Base-by-base conservation (phyloP, 73 alveolate species). In the Paraurostyla sp. region DNA sequence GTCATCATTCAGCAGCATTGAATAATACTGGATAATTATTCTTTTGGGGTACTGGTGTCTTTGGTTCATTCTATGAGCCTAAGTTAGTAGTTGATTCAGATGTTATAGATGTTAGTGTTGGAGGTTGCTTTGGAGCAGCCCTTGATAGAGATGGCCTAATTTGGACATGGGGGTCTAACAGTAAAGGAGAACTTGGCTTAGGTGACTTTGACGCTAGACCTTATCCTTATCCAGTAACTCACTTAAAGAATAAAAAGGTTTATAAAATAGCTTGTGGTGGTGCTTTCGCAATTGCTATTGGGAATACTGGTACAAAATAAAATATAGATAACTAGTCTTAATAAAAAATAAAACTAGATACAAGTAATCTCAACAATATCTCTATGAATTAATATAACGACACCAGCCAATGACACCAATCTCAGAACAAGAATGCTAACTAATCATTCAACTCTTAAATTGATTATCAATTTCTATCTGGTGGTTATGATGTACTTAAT, bases 111-210 rank as follows among this genome's bases (percentile, higher is more conserved):
- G 78, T 78, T 7, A 43, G 80, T 36, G 65, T 78, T 4, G 76
- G 80, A 43, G 76, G 80, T 4, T 52, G 80, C 62, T 51, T 78
- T 52, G 76, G 80, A 18, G 54, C 71, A 15, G 91, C 91, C 2
- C 33, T 81, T 42, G 91, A 81, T 42, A 56, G 41, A 23, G 71
- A 56, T 40, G 91, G 91, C 20, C 29, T 51, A 15, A 20, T 81
- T 4, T 91, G 82, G 82, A 68, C 52, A 38, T 91, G 95, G 95
- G 95, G 95, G 9, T 46, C 54, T 7, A 91, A 83, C 27, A 46
- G 57, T 18, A 50, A 58, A 41, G 95, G 95, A 3, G 92, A 90
- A 43, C 87, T 90, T 20, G 95, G 94, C 4, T 87, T 89, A 7
- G 94, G 94, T 16, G 94, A 89, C 83, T 59, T 29, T 35, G 90